These are phyloP conservation scores for Casaregolazyma lundiana DNA, from an alignment of 1,139 yeast species.

Conservation along the genomic window DNA sequence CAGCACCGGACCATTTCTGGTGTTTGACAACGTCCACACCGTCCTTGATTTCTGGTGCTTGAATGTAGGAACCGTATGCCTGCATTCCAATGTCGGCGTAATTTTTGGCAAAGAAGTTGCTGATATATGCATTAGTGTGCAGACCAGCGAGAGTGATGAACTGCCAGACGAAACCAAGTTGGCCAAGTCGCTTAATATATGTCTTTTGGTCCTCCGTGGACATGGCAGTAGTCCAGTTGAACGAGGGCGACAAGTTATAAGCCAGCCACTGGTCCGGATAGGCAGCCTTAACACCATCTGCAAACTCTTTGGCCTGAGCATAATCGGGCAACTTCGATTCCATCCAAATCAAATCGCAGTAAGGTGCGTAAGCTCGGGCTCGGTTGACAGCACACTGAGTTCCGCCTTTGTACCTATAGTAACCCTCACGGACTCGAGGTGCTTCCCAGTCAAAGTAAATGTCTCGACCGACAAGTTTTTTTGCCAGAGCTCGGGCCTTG, in stretches of 20 bases:
- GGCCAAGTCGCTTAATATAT: constrained; percentile 79
- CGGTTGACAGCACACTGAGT: constrained; percentile 97
- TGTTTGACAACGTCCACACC: constrained; percentile 96
- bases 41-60: constrained; percentile 79
- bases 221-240: constrained; percentile 98
- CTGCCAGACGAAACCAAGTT: constrained; percentile 96
- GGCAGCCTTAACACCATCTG: constrained; percentile 77
- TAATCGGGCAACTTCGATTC: constrained; percentile 95
- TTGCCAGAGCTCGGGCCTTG: constrained; percentile 78
- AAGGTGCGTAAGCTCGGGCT: constrained; percentile 94
- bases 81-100: constrained; percentile 86
- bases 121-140: constrained; percentile 92
- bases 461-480: constrained; percentile 73
- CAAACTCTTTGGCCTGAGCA: constrained; percentile 90
- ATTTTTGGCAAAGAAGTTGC: constrained; percentile 76
- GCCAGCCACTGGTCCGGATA: constrained; percentile 94
- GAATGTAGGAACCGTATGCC: constrained; percentile 87
- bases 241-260: constrained; percentile 92
- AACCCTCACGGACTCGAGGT: constrained; percentile 95
- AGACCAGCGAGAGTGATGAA: constrained; percentile 96
- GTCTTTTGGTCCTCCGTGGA: constrained; percentile 81
- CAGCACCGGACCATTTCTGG: constrained; percentile 99
- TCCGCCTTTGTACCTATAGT: constrained; percentile 95
- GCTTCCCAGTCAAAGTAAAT: constrained; percentile 94
- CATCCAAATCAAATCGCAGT: constrained; percentile 97